These are phyloP conservation scores for Fusarium nodosum DNA, from an alignment of 2,329 filamentous ascomycete genomes.

Conservation along the genomic window DNA sequence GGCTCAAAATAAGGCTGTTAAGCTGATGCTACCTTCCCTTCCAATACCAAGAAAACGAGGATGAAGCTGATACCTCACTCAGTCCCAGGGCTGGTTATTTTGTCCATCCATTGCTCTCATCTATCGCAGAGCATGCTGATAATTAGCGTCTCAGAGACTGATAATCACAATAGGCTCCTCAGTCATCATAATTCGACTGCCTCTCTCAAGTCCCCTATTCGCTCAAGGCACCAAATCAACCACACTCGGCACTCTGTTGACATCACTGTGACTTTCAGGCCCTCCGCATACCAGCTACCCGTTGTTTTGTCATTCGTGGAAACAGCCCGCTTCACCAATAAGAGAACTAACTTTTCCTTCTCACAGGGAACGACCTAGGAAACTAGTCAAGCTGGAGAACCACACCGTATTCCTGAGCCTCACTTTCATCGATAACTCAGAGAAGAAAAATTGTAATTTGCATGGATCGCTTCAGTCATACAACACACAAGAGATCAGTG, in stretches of 20 bases:
- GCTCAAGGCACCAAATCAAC: constrained; percentile 35
- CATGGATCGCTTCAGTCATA: constrained; percentile 4
- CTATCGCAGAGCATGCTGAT: not conserved
- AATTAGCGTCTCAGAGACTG: constrained; percentile 9
- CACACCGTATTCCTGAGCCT: constrained; percentile 21
- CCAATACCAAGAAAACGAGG: constrained; percentile 11
- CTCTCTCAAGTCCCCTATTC: constrained; percentile 42
- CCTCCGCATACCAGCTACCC: constrained; percentile 16
- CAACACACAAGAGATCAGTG: constrained; percentile 23
- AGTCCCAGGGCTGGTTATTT: not conserved
- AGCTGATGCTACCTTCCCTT: constrained; percentile 12
- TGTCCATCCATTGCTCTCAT: not conserved
- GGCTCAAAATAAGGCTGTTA: constrained; percentile 22
- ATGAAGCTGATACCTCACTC: not conserved
- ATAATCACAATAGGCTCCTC: constrained; percentile 19
- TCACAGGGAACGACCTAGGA: constrained; percentile 13
- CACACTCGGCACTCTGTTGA: constrained; percentile 43
- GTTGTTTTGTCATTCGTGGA: constrained; percentile 32
- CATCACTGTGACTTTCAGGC: constrained; percentile 44
- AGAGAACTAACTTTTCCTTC: constrained; percentile 22
- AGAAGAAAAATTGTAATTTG: constrained; percentile 30
- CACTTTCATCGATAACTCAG: constrained; percentile 24
- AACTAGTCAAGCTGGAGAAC: constrained; percentile 7
- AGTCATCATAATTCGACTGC: constrained; percentile 33
- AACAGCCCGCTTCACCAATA: constrained; percentile 29